Conservation (phyloP, 371 early-diverging fungal genomes). For the Parasitella parasitica region DNA sequence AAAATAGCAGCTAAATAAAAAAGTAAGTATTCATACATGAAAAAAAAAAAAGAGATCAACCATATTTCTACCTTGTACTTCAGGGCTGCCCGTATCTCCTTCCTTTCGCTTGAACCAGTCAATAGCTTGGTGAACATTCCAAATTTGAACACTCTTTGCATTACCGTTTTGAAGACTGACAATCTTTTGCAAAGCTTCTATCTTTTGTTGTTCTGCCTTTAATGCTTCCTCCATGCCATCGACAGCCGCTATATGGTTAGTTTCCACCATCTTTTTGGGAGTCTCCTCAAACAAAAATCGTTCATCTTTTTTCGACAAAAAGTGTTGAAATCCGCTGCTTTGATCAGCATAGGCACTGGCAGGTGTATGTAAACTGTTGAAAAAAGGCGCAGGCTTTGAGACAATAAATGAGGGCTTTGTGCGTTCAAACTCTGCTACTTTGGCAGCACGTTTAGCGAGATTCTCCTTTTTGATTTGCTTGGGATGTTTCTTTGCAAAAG, state of each 20-base stretch:
- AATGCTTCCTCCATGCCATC: constrained; percentile 43
- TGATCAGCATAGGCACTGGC: constrained; percentile 33
- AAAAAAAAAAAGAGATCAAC: no score
- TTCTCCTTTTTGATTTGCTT: constrained; percentile 56
- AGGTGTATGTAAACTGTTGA: constrained; percentile 44
- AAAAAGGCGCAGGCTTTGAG: constrained; percentile 40
- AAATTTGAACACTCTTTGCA: constrained; percentile 70
- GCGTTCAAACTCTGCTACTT: constrained; percentile 42
- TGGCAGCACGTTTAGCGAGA: constrained; percentile 44
- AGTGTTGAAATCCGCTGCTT: constrained; percentile 49
- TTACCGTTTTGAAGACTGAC: constrained; percentile 79
- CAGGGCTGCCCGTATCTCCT: constrained; percentile 90
- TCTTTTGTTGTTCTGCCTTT: constrained; percentile 49
- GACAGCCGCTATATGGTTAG: constrained; percentile 34
- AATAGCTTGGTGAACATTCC: constrained; percentile 75
- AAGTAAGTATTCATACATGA: neutral
- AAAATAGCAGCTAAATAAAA: constrained; percentile 76
- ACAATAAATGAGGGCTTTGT: constrained; percentile 49
- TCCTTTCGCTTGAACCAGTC: constrained; percentile 77
- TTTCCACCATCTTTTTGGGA: constrained; percentile 53
- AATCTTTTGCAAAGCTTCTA: constrained; percentile 74
- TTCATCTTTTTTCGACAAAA: constrained; percentile 51
- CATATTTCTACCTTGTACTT: constrained; percentile 81
- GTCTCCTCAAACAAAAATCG: constrained; percentile 58
- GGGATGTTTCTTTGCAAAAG: constrained; percentile 49